Percentiles rank a stretch among this genome's conserved stretches.
Evolutionary conservation across 2,329 filamentous ascomycete species (phyloP).

Genomic region (Clonostachys chloroleuca): DNA sequence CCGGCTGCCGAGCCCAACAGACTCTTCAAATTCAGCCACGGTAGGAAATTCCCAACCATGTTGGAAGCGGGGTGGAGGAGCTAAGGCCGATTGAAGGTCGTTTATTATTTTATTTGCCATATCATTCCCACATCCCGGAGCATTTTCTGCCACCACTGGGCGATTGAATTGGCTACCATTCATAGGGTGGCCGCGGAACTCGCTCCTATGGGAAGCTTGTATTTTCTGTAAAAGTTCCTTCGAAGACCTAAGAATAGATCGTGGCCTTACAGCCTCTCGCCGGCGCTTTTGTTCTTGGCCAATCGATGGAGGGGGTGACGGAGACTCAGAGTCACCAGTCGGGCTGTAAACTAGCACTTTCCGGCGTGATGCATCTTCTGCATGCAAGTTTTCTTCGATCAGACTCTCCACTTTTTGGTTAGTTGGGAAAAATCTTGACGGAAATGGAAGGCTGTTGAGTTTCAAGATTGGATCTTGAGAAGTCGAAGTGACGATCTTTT

Average conservation of each 20-base stretch:
- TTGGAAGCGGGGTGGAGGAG: not conserved
- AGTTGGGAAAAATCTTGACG: too few relatives aligned
- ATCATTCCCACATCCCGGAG: not conserved
- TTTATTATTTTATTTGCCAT: not conserved
- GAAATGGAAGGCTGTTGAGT: too few relatives aligned
- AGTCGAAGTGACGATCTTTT: too few relatives aligned
- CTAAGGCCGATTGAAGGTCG: not conserved
- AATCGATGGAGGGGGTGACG: conserved; percentile 20
- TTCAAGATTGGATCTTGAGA: too few relatives aligned
- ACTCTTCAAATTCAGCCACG: conserved; percentile 2
- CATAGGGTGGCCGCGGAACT: conserved; percentile 1
- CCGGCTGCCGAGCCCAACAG: not conserved
- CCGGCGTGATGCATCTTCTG: conserved; percentile 7
- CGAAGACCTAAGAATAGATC: conserved; percentile 25
- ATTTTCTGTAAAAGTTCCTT: conserved; percentile 6
- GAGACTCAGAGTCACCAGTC: conserved; percentile 8
- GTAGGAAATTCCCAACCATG: conserved; percentile 2
- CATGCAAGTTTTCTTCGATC: too few relatives aligned
- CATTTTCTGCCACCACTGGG: conserved; percentile 7
- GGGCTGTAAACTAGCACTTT: conserved; percentile 26
- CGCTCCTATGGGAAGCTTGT: not conserved
- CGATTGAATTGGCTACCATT: conserved; percentile 15
- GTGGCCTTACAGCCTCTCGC: conserved; percentile 17
- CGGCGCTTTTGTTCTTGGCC: conserved; percentile 27
- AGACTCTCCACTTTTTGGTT: too few relatives aligned